phyloP scores from a whole-genome alignment of 2,329 filamentous ascomycete species.

The Penicillium corylophilum region DNA sequence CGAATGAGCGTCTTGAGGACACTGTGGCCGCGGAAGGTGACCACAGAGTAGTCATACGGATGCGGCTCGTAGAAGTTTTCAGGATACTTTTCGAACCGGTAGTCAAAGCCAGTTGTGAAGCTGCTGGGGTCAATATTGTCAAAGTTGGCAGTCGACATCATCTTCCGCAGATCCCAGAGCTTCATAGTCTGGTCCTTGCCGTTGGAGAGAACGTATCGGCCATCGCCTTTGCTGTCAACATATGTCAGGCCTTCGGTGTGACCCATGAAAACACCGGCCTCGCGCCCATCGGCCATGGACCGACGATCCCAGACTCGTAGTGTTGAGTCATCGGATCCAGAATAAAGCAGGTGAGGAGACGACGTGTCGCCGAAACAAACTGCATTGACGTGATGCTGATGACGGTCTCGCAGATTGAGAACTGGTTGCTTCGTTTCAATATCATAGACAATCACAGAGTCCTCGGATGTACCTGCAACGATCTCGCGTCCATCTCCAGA shows the following conservation, averaged over 20 bases:
- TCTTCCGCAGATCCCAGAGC: slow-evolving; percentile 90
- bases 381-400: slow-evolving; percentile 88
- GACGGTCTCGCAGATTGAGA: slow-evolving; percentile 70
- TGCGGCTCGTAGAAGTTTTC: slow-evolving; percentile 61
- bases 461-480: slow-evolving; percentile 79
- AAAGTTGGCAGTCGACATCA: slow-evolving; percentile 67
- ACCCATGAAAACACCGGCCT: slow-evolving; percentile 64
- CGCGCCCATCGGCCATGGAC: slow-evolving; percentile 60
- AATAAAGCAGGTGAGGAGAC: slow-evolving; percentile 92
- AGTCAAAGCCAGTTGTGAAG: slow-evolving; percentile 63
- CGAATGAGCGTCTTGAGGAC: slow-evolving; percentile 88
- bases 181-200: slow-evolving; percentile 97
- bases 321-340: slow-evolving; percentile 89
- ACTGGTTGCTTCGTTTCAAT: slow-evolving; percentile 76
- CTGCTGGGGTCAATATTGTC: slow-evolving; percentile 53
- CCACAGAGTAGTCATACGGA: slow-evolving; percentile 82
- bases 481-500: slow-evolving; percentile 88
- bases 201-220: slow-evolving; percentile 87
- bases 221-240: slow-evolving; percentile 79
- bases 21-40: slow-evolving; percentile 88
- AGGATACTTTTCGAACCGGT: slow-evolving; percentile 58
- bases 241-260: slow-evolving; percentile 66
- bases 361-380: slow-evolving; percentile 90
- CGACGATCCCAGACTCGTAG: slow-evolving; percentile 95
- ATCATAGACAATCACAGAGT: slow-evolving; percentile 85